Percentiles rank a stretch among this genome's conserved stretches.
Conservation (phyloP, 768 basidiomycete species). For the Kwoniella shandongensis region DNA sequence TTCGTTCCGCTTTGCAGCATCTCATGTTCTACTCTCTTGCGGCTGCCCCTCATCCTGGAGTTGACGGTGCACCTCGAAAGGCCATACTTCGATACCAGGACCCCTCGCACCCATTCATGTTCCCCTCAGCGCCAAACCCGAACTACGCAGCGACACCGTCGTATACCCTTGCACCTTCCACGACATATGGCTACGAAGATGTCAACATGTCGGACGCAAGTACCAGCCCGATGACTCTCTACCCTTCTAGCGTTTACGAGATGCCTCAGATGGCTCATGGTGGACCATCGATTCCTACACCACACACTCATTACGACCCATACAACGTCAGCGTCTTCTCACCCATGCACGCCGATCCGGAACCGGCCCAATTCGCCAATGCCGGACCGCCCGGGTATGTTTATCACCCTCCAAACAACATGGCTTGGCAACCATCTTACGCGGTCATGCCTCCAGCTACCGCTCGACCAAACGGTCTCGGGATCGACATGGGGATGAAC, state of each 20-base stretch:
- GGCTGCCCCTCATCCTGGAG: constrained; percentile 41
- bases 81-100: constrained; percentile 44
- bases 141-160: background rate
- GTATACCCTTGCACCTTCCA: background rate
- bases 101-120: constrained; percentile 6
- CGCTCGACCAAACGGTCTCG: constrained; percentile 2
- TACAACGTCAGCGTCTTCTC: background rate
- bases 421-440: background rate
- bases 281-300: no score
- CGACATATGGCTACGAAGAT: constrained; percentile 11
- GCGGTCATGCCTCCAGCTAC: background rate
- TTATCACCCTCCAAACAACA: constrained; percentile 17
- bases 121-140: constrained; percentile 5
- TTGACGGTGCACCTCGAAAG: constrained; percentile 46
- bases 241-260: constrained; percentile 7
- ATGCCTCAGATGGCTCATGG: background rate
- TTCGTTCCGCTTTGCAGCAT: constrained; percentile 21
- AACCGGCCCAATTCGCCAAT: constrained; percentile 46
- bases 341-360: constrained; percentile 14
- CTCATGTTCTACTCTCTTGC: constrained; percentile 45
- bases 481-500: background rate
- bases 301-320: background rate
- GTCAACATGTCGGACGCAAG: constrained; percentile 13
- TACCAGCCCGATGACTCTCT: constrained; percentile 8
- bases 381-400: constrained; percentile 45